Evolutionary conservation across 495 filamentous ascomycete genomes (phyloP).

Genomic region (Acidomyces sp.): DNA sequence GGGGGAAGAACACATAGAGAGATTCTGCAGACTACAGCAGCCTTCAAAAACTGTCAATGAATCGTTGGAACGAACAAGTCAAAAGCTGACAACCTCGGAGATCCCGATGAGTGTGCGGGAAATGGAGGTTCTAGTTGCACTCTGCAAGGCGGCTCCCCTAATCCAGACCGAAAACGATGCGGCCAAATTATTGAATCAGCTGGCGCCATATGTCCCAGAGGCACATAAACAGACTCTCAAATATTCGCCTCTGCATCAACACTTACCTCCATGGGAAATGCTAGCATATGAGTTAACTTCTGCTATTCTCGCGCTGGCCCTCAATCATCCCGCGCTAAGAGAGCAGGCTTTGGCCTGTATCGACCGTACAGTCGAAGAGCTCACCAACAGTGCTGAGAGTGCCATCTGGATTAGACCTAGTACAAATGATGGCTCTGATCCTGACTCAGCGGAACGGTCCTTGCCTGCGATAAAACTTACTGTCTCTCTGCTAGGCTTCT

Average conservation of each 20-base stretch:
- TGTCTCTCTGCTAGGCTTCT: constrained; percentile 73
- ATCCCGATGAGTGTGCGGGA: constrained; percentile 49
- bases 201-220: constrained; percentile 72
- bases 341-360: constrained; percentile 47
- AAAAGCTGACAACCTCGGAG: constrained; percentile 1
- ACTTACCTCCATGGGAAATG: constrained; percentile 78
- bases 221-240: constrained; percentile 64
- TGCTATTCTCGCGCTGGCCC: constrained; percentile 66
- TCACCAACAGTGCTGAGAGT: constrained; percentile 30
- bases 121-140: constrained; percentile 73
- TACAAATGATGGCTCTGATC: constrained; percentile 34
- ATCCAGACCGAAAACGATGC: constrained; percentile 55
- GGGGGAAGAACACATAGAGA: constrained; percentile 21
- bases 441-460: constrained; percentile 45
- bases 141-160: constrained; percentile 73
- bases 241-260: constrained; percentile 66
- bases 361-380: constrained; percentile 46
- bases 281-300: constrained; percentile 64
- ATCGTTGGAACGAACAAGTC: neutral
- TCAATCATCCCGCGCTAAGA: constrained; percentile 51
- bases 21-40: constrained; percentile 24
- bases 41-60: constrained; percentile 17
- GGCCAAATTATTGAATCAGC: constrained; percentile 54
- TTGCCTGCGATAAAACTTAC: constrained; percentile 53
- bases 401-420: constrained; percentile 20